Conservation (phyloP, 2,329 filamentous ascomycete species). For the Arachnomyces sp. region DNA sequence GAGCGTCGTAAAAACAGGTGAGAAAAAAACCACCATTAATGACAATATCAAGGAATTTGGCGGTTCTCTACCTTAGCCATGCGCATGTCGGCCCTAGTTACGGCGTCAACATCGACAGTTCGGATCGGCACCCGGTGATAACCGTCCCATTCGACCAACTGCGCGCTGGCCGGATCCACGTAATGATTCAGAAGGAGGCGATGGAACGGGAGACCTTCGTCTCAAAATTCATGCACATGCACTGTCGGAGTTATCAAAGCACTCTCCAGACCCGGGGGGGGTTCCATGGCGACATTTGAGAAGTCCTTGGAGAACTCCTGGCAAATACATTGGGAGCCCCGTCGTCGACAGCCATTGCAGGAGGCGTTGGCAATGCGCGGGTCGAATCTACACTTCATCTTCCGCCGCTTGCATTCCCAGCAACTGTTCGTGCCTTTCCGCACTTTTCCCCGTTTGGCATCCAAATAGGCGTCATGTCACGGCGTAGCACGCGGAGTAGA, state of each 20-base stretch:
- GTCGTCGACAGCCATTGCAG: slow-evolving; percentile 23
- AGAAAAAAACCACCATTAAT: too few relatives aligned
- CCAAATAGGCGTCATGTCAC: too few relatives aligned
- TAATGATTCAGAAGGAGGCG: slow-evolving; percentile 50
- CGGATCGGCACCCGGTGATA: slow-evolving; percentile 65
- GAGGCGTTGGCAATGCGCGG: slow-evolving; percentile 9
- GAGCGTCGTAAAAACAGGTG: too few relatives aligned
- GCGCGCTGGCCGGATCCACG: slow-evolving; percentile 48
- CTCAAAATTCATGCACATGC: slow-evolving; percentile 59
- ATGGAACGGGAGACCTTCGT: slow-evolving; percentile 55
- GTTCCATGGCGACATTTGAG: not conserved
- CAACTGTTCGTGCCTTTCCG: slow-evolving; percentile 31
- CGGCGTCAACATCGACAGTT: slow-evolving; percentile 53
- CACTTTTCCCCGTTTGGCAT: slow-evolving; percentile 19
- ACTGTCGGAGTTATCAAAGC: slow-evolving; percentile 53
- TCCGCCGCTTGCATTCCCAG: slow-evolving; percentile 26
- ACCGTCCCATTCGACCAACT: slow-evolving; percentile 65
- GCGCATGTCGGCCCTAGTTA: slow-evolving; percentile 47
- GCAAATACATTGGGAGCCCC: slow-evolving; percentile 31
- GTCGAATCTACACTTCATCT: slow-evolving; percentile 25
- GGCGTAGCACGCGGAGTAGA: too few relatives aligned
- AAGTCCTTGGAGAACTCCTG: slow-evolving; percentile 41
- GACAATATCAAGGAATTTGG: too few relatives aligned
- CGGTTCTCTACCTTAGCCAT: slow-evolving; percentile 32
- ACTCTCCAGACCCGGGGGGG: slow-evolving; percentile 29